phyloP scores from a whole-genome alignment of 1,139 yeast species.

The Blastobotrys illinoisensis region DNA sequence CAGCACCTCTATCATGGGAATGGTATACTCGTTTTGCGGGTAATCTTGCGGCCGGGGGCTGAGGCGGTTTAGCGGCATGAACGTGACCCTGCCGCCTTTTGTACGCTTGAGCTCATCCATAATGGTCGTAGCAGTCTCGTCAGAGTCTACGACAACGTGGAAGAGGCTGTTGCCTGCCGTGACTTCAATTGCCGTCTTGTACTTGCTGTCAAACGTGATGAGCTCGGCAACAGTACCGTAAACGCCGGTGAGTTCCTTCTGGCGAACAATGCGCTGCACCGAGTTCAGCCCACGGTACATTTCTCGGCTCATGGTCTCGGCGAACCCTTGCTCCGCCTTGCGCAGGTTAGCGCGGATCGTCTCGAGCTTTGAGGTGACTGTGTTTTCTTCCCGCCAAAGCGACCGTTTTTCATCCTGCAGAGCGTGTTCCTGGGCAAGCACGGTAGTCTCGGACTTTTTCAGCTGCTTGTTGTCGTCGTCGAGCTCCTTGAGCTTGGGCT shows the following conservation, averaged over 20 bases:
- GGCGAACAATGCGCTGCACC: slow-evolving; percentile 53
- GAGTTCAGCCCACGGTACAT: slow-evolving; percentile 62
- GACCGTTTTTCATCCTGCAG: slow-evolving; percentile 63
- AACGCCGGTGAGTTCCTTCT: slow-evolving; percentile 54
- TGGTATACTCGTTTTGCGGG: slow-evolving; percentile 49
- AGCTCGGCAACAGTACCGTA: slow-evolving; percentile 84
- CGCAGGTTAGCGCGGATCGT: slow-evolving; percentile 38
- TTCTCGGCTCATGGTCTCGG: slow-evolving; percentile 55
- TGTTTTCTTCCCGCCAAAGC: slow-evolving; percentile 69
- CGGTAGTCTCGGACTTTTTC: slow-evolving; percentile 14
- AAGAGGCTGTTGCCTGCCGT: slow-evolving; percentile 84
- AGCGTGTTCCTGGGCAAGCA: slow-evolving; percentile 23
- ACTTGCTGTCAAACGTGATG: slow-evolving; percentile 73
- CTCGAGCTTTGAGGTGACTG: slow-evolving; percentile 6
- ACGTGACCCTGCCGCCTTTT: slow-evolving; percentile 79
- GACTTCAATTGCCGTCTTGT: slow-evolving; percentile 80
- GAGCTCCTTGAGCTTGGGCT: slow-evolving; percentile 31
- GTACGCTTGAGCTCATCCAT: slow-evolving; percentile 67
- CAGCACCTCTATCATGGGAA: slow-evolving; percentile 72
- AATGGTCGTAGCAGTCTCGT: slow-evolving; percentile 70
- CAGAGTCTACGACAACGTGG: slow-evolving; percentile 85
- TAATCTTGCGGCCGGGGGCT: slow-evolving; percentile 37
- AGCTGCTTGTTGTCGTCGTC: slow-evolving; percentile 28
- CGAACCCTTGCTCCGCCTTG: slow-evolving; percentile 53
- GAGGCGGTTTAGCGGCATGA: slow-evolving; percentile 82